Conservation (phyloP, 257 asterid genomes). For the Buddleja alternifolia region DNA sequence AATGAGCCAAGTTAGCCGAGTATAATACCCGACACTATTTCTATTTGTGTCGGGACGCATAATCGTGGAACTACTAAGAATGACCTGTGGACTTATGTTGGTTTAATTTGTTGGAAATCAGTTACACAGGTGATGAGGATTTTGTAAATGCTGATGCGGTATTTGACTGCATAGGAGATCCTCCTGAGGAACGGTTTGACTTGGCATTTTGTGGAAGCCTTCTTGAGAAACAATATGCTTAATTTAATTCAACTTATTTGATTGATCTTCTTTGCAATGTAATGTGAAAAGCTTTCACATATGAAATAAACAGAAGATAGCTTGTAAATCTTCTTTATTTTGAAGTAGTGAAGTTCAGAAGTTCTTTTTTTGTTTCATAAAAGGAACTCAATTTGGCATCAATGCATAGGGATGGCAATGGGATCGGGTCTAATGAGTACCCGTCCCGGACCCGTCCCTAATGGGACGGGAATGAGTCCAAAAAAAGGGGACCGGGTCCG, state of each 20-base stretch:
- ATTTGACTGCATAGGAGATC: conserved; percentile 95
- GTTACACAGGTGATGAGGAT: conserved; percentile 92
- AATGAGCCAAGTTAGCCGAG: no score
- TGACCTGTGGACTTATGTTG: no score
- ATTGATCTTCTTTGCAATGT: background rate
- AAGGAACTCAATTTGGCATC: no score
- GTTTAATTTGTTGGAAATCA: conserved; percentile 14
- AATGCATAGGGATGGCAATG: no score
- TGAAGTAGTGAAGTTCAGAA: conserved; percentile 9
- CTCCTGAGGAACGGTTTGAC: conserved; percentile 91
- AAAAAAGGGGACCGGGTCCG: no score
- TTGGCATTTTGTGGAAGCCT: conserved; percentile 83
- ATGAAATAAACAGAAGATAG: background rate
- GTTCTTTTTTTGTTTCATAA: no score
- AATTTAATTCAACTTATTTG: background rate
- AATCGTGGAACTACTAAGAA: no score
- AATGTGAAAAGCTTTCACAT: background rate
- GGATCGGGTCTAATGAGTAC: no score
- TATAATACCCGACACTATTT: no score
- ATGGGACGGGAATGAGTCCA: no score
- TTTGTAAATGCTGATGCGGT: conserved; percentile 92
- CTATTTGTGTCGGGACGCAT: no score
- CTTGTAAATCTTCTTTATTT: conserved; percentile 14
- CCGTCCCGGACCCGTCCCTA: no score
- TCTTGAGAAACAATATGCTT: conserved; percentile 67